Conservation (phyloP, 768 basidiomycete genomes). For the Auricularia sp. region DNA sequence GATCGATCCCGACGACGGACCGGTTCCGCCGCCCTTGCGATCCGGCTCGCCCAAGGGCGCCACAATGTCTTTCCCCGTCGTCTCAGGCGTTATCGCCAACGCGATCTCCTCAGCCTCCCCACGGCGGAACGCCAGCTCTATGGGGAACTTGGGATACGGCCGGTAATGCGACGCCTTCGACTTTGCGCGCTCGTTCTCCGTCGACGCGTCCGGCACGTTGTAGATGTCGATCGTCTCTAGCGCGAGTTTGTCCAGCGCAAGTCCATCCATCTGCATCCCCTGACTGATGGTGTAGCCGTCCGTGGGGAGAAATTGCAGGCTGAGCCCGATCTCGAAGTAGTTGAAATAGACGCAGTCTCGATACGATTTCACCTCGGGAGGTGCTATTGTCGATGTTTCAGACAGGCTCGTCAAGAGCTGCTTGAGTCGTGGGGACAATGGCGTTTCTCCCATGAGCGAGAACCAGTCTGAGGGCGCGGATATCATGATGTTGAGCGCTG, state of each 20-base stretch:
- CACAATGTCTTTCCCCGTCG: slow-evolving; percentile 74
- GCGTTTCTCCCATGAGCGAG: not conserved
- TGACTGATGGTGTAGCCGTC: slow-evolving; percentile 48
- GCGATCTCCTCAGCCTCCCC: not conserved
- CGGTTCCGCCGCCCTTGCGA: slow-evolving; percentile 82
- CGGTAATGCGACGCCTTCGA: slow-evolving; percentile 31
- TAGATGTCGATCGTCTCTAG: slow-evolving; percentile 78
- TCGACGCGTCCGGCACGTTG: slow-evolving; percentile 37
- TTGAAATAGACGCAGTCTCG: slow-evolving; percentile 82
- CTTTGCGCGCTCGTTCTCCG: slow-evolving; percentile 18
- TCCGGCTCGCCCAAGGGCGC: slow-evolving; percentile 69
- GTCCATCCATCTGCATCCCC: slow-evolving; percentile 34
- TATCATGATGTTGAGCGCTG: not conserved
- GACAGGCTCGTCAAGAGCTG: not conserved
- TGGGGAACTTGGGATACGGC: slow-evolving; percentile 45
- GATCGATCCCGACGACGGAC: slow-evolving; percentile 74
- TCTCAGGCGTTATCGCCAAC: slow-evolving; percentile 36
- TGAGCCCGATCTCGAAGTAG: slow-evolving; percentile 69
- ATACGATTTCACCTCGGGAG: slow-evolving; percentile 69
- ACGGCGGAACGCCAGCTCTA: slow-evolving; percentile 28
- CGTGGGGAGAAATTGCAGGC: slow-evolving; percentile 62
- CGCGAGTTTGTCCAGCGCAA: slow-evolving; percentile 39
- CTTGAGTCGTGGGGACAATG: not conserved
- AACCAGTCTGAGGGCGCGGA: not conserved
- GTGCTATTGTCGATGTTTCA: slow-evolving; percentile 3